Percentiles rank a stretch among this genome's conserved stretches.
These are phyloP conservation scores for Malassezia furfur DNA, from an alignment of 1,284 basidiomycete genomes.

Conservation along the genomic window DNA sequence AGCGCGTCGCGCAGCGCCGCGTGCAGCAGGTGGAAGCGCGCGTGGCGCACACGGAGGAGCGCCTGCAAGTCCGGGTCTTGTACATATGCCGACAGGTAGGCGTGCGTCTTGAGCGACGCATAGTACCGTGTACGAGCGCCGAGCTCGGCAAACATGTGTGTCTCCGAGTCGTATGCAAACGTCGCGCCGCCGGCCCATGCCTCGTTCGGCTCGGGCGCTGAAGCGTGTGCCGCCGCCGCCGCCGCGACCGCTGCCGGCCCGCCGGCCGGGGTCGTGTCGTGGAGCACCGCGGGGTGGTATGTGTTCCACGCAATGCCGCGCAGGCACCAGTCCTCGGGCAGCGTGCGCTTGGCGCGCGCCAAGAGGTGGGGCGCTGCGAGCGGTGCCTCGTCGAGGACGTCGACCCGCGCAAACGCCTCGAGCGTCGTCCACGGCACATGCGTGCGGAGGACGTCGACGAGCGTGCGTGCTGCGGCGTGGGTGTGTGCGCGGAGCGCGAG, in stretches of 20 bases:
- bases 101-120: neutral
- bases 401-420: neutral
- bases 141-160: constrained; percentile 6
- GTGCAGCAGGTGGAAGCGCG: constrained; percentile 2
- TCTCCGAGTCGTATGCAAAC: constrained; percentile 3
- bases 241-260: neutral
- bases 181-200: neutral
- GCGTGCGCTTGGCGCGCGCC: constrained; percentile 53
- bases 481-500: constrained; percentile 20
- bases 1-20: neutral
- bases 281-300: neutral
- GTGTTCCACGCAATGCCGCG: constrained; percentile 81
- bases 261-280: too few relatives aligned
- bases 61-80: neutral
- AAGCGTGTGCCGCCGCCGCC: neutral
- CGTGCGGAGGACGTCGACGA: constrained; percentile 60
- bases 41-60: constrained; percentile 6
- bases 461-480: constrained; percentile 27
- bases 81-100: neutral
- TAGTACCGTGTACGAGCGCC: neutral
- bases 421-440: constrained; percentile 78
- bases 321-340: constrained; percentile 90
- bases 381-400: constrained; percentile 12
- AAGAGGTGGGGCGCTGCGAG: neutral
- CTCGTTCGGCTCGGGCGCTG: too few relatives aligned